Conservation (phyloP, 805 yeast genomes). For the Suhomyces prunicola region DNA sequence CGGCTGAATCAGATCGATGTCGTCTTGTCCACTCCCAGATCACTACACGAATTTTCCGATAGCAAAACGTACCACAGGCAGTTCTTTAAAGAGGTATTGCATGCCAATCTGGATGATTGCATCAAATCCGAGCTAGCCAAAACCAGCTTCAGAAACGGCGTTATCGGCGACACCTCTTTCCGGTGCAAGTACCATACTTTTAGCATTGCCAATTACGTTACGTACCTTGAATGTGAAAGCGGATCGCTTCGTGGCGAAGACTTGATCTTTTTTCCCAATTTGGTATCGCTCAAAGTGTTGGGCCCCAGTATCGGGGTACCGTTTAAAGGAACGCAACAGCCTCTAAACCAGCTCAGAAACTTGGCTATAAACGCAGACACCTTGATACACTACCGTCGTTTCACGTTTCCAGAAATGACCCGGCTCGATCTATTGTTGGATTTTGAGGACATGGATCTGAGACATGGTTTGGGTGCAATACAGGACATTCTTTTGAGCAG, state of each 20-base stretch:
- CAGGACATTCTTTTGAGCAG: background rate
- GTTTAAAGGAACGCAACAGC: background rate
- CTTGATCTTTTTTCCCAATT: constrained; percentile 16
- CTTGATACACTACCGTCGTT: constrained; percentile 8
- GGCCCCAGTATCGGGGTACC: constrained; percentile 8
- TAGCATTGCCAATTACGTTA: constrained; percentile 17
- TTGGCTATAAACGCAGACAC: constrained; percentile 18
- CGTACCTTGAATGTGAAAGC: constrained; percentile 24
- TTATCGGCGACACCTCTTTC: constrained; percentile 11
- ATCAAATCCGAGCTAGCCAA: constrained; percentile 17
- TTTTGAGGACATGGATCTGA: constrained; percentile 13
- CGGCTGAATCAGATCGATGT: constrained; percentile 27
- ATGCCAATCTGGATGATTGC: constrained; percentile 14
- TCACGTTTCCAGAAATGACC: constrained; percentile 6
- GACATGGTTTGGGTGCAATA: constrained; percentile 4
- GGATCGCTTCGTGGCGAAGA: constrained; percentile 11
- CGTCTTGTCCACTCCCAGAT: constrained; percentile 18
- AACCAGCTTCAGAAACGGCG: constrained; percentile 12
- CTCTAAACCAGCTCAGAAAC: constrained; percentile 1
- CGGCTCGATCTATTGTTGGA: constrained; percentile 21
- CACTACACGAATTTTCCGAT: constrained; percentile 19
- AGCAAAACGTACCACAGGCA: constrained; percentile 11
- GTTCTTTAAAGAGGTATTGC: constrained; percentile 19
- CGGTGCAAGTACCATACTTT: constrained; percentile 16
- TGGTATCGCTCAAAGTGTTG: constrained; percentile 19